Evolutionary conservation across 169 alveolate genomes (phyloP).

Genomic region (Plasmodium gallinaceum): DNA sequence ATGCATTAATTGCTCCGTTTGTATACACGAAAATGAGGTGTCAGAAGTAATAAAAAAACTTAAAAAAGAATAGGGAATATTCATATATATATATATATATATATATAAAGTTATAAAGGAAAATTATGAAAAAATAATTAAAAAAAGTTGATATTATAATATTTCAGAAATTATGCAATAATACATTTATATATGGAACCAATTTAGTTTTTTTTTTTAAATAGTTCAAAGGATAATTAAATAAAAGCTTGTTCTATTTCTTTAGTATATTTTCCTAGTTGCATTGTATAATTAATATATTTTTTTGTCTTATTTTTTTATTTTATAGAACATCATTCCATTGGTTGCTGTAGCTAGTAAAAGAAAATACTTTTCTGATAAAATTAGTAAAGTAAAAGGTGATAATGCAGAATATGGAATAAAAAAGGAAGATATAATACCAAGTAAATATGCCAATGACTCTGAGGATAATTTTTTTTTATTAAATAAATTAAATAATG

Average conservation of each 20-base stretch:
- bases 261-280: too few species aligned
- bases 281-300: background rate
- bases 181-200: background rate
- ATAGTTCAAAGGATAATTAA: too few species aligned
- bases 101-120: background rate
- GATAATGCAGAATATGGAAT: background rate
- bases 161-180: background rate
- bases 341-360: slow-evolving; percentile 68
- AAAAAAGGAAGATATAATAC: background rate
- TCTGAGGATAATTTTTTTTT: background rate
- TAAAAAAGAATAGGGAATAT: background rate
- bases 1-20: slow-evolving; percentile 29
- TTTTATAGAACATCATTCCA: slow-evolving; percentile 52
- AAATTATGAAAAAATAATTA: too few species aligned
- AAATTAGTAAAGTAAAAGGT: background rate
- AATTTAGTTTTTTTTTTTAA: too few species aligned
- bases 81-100: background rate
- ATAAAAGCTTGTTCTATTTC: too few species aligned
- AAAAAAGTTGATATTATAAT: background rate
- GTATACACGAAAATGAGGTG: slow-evolving; percentile 51
- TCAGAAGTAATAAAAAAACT: slow-evolving; percentile 17
- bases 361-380: slow-evolving; percentile 34
- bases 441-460: background rate
- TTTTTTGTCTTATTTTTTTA: background rate
- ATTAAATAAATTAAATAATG: slow-evolving; percentile 1